Percentiles rank a stretch among this genome's conserved stretches.
Conservation (phyloP, 2,329 filamentous ascomycete genomes). For the Hypomyces rosellus region DNA sequence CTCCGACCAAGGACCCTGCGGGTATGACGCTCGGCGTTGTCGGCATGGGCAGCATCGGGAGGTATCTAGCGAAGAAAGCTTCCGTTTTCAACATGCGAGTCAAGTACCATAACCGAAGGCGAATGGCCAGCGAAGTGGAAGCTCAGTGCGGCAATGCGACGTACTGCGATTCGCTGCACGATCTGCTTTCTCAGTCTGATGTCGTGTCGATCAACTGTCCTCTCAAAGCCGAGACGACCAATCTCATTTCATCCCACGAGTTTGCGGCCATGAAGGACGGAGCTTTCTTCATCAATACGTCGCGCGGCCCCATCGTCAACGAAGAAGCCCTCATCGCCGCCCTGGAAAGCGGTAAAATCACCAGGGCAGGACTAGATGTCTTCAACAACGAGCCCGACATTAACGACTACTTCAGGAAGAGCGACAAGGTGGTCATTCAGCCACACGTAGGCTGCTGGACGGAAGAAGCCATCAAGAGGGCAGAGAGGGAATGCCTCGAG, state of each 20-base stretch:
- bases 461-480: constrained; percentile 35
- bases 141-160: constrained; percentile 24
- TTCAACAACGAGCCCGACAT: constrained; percentile 38
- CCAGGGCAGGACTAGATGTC: constrained; percentile 43
- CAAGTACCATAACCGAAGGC: constrained; percentile 36
- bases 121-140: constrained; percentile 29
- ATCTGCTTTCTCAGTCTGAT: constrained; percentile 35
- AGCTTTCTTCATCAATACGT: constrained; percentile 43
- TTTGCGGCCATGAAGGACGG: constrained; percentile 43
- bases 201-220: constrained; percentile 36
- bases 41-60: constrained; percentile 43
- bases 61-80: constrained; percentile 34
- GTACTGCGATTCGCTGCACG: constrained; percentile 31
- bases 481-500: constrained; percentile 39
- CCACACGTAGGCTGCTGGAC: constrained; percentile 41
- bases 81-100: constrained; percentile 37
- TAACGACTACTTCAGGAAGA: constrained; percentile 32
- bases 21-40: constrained; percentile 41
- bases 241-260: constrained; percentile 32
- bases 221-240: constrained; percentile 32
- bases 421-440: constrained; percentile 36
- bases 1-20: constrained; percentile 35
- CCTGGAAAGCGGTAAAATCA: constrained; percentile 39
- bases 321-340: constrained; percentile 41
- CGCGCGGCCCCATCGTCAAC: constrained; percentile 43